Conservation (phyloP, 768 basidiomycete genomes). For the Termitomyces sp. region DNA sequence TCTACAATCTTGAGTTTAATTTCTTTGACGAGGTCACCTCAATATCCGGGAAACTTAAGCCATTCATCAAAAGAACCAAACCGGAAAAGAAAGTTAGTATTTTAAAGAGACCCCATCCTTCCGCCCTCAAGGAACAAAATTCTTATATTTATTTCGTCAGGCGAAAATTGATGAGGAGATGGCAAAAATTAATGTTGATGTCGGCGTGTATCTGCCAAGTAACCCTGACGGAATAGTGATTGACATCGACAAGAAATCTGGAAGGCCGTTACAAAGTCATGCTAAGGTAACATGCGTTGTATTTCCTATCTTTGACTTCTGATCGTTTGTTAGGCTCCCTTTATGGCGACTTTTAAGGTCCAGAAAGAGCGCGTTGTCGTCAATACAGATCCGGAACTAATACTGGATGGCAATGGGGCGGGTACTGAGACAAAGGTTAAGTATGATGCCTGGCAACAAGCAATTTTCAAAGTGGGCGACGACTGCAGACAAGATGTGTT, state of each 20-base stretch:
- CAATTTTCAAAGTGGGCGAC: constrained; percentile 99
- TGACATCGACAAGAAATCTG: constrained; percentile 97
- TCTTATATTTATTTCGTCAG: constrained; percentile 30
- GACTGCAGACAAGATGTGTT: constrained; percentile 99
- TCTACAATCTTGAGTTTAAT: constrained; percentile 91
- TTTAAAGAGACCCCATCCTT: neutral
- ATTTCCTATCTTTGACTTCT: neutral
- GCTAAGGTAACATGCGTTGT: constrained; percentile 64
- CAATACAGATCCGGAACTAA: constrained; percentile 65
- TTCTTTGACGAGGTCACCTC: constrained; percentile 98
- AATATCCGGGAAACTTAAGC: constrained; percentile 96
- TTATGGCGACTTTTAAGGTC: constrained; percentile 99
- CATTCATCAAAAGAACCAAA: constrained; percentile 91
- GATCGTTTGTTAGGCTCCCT: constrained; percentile 69
- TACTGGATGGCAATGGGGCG: constrained; percentile 57
- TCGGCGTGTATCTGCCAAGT: constrained; percentile 96
- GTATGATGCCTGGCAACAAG: constrained; percentile 94
- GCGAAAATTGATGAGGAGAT: constrained; percentile 99
- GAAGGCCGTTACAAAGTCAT: constrained; percentile 92
- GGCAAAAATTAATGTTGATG: constrained; percentile 88
- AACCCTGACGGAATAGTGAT: constrained; percentile 96
- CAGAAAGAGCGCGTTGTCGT: constrained; percentile 74
- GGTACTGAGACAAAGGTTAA: constrained; percentile 52
- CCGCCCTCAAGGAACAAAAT: neutral
- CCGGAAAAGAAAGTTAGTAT: constrained; percentile 85